A percentile compares a stretch with the other conserved stretches of the same genome.
Conservation (phyloP, 768 basidiomycete species). For the Boletus rufocinnamomeus region DNA sequence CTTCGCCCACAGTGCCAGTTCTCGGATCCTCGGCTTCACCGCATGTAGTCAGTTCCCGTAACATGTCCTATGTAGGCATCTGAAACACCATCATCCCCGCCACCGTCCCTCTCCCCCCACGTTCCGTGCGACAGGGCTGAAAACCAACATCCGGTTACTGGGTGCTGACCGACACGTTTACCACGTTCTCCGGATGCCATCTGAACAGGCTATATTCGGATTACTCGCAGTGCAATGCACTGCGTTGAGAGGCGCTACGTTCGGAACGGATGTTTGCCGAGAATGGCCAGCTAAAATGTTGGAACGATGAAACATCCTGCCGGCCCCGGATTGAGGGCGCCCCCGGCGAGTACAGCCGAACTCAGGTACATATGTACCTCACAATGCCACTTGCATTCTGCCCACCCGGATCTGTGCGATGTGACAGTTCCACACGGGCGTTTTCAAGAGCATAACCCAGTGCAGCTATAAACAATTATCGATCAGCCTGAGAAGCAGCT, state of each 20-base stretch:
- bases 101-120: neutral
- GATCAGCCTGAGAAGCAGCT: neutral
- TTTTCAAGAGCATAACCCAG: neutral
- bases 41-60: neutral
- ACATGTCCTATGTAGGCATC: neutral
- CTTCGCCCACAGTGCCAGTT: neutral
- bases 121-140: neutral
- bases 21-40: neutral
- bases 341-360: neutral
- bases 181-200: conserved; percentile 9
- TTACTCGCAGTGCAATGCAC: neutral
- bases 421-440: neutral
- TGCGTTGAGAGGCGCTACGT: conserved; percentile 8
- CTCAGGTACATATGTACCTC: neutral
- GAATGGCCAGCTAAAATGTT: neutral
- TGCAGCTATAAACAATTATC: too few species aligned
- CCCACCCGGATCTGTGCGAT: too few species aligned
- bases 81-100: neutral
- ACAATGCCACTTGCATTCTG: neutral
- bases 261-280: conserved; percentile 1
- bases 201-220: neutral
- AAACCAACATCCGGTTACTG: neutral
- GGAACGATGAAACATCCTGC: neutral
- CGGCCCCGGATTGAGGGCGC: conserved; percentile 4
- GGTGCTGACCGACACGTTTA: conserved; percentile 1